Conservation (phyloP, 352 stramenopile species). For the Elongisporangium undulatum region DNA sequence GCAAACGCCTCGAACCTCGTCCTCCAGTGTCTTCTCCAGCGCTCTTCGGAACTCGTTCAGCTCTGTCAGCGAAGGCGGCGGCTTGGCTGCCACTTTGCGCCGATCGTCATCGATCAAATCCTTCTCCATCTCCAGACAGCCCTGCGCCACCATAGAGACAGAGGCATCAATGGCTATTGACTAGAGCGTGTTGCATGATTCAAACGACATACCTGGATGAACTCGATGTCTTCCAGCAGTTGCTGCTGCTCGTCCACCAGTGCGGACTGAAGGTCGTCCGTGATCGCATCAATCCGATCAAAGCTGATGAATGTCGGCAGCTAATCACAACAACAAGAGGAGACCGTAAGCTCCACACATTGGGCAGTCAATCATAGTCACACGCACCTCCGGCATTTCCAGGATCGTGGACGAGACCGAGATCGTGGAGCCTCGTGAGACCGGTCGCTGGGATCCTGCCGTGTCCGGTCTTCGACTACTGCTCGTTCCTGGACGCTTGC, state of each 20-base stretch:
- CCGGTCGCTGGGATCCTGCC: conserved; percentile 39
- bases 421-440: conserved; percentile 61
- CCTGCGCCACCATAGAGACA: conserved; percentile 20
- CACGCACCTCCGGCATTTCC: conserved; percentile 45
- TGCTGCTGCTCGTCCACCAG: conserved; percentile 53
- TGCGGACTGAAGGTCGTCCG: conserved; percentile 49
- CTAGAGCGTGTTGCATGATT: too few relatives aligned
- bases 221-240: conserved; percentile 80
- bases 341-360: not conserved
- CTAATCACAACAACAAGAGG: conserved; percentile 1
- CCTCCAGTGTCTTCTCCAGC: conserved; percentile 59
- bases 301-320: conserved; percentile 35
- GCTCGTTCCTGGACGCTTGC: conserved; percentile 51
- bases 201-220: conserved; percentile 84
- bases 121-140: conserved; percentile 83
- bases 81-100: conserved; percentile 28
- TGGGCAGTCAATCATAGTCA: not conserved
- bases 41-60: conserved; percentile 51
- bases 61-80: conserved; percentile 53
- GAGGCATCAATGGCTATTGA: too few relatives aligned
- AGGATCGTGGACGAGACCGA: conserved; percentile 59
- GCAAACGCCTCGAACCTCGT: conserved; percentile 49
- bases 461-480: conserved; percentile 28
- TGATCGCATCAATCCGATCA: conserved; percentile 71
- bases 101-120: conserved; percentile 76